Base-by-base conservation (phyloP, 2,329 filamentous ascomycete genomes). In the Colletotrichum coccodes region DNA sequence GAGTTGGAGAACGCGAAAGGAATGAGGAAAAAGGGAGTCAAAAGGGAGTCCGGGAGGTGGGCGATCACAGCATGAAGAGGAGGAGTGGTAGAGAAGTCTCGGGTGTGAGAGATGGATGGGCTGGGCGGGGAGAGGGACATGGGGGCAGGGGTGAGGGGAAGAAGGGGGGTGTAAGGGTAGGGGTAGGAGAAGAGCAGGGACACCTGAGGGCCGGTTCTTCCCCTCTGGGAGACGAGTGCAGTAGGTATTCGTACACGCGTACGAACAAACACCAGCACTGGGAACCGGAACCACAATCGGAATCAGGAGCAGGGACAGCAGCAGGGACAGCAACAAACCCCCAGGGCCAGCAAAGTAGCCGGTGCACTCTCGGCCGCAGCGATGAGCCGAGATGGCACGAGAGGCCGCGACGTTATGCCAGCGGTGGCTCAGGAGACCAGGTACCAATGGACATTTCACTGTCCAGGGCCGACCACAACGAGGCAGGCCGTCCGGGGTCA, bases 11-110 rank as follows among this genome's bases (percentile, higher is more conserved):
- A 18, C 30, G 42, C 28, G 34, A 54, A 50, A 56, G 50, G 38
- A 49, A 38, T 46, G 57, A 38, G 28, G 40, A 21, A n/a, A 56
- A 52, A 50, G 54, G 50, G 52, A 47, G 56, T 70, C 50, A 58
- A 61, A 70, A 53, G 36, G 32, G 30, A n/a, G 28, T 62, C 49
- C 66, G 61, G 56, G 63, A 68, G 53, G 60, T 65, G 65, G 65
- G 61, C 54, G 65, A 68, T 68, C 65, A 60, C 54, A 68, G 54
- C 53, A 65, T 60, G 65, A 68, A 53, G 65, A 60, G 34, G 65
- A 60, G 7, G 65, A 68, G 60, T 42, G 60, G 40, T 60, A 58
- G 54, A 47, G 60, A 49, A 38, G 60, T 64, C 60, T 68, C 60
- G 57, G 47, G 46, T 46, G 47, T 46, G 44, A 34, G 64, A 53